A percentile compares a stretch with the other conserved stretches of the same genome.
Evolutionary conservation across 1,139 yeast genomes (phyloP).

Genomic region (Kodamaea plutei): DNA sequence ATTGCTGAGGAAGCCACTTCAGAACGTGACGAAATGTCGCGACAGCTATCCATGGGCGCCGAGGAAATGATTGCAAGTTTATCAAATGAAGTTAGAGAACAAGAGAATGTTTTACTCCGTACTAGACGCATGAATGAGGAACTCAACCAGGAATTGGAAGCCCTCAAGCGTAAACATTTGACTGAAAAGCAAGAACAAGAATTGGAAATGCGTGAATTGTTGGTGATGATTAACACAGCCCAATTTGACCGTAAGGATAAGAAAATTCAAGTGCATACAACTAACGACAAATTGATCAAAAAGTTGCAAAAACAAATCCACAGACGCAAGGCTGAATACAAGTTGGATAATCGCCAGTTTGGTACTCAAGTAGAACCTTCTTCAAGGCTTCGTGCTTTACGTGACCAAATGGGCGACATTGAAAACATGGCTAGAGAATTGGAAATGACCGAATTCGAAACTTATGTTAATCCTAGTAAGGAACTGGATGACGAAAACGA

Average conservation of each 20-base stretch:
- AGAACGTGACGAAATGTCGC: slow-evolving; percentile 75
- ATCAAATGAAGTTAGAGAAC: slow-evolving; percentile 67
- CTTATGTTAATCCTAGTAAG: slow-evolving; percentile 17
- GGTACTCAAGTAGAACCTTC: slow-evolving; percentile 72
- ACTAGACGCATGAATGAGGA: slow-evolving; percentile 67
- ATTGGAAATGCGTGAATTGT: slow-evolving; percentile 79
- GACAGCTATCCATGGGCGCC: slow-evolving; percentile 75
- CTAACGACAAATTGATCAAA: slow-evolving; percentile 42
- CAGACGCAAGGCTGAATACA: slow-evolving; percentile 59
- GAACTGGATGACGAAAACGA: slow-evolving; percentile 1
- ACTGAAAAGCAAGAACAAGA: slow-evolving; percentile 84
- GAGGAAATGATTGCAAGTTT: slow-evolving; percentile 77
- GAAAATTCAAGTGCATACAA: slow-evolving; percentile 35
- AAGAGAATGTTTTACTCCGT: slow-evolving; percentile 61
- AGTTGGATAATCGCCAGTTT: slow-evolving; percentile 50
- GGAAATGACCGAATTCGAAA: slow-evolving; percentile 78
- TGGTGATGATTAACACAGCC: slow-evolving; percentile 55
- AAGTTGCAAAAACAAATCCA: slow-evolving; percentile 58
- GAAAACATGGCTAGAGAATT: slow-evolving; percentile 82
- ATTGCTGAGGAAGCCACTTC: slow-evolving; percentile 78
- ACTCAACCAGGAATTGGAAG: slow-evolving; percentile 64
- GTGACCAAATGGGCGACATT: slow-evolving; percentile 82
- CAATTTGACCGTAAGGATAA: slow-evolving; percentile 28
- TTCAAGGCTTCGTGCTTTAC: slow-evolving; percentile 64
- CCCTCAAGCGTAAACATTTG: slow-evolving; percentile 63